Evolutionary conservation across 1,139 yeast species (phyloP), one percentile per base, ranked within the genome.

Genomic region (Suhomyces wounanorum): DNA sequence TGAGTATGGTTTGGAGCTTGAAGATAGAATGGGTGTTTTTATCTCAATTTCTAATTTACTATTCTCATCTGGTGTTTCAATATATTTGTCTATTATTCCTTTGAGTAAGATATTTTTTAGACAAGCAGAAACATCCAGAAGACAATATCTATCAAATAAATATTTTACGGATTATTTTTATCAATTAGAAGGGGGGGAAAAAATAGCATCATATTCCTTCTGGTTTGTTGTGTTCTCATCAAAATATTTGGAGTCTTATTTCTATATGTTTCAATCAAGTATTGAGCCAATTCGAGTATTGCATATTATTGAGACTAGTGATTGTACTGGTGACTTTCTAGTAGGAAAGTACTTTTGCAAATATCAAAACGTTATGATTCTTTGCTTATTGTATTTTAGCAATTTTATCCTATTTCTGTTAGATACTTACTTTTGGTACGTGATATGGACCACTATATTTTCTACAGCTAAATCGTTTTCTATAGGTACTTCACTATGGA

Each of bases 391-490:
- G 64, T 70, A 79, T 38, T 53, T 85, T 17, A 84, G 92, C 0
- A 94, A 89, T 64, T 72, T 89, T 67, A 77, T 87, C 1, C 71
- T 90, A 42, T 90, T 89, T 64, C 88, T 90, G 61, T 73, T 90
- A 52, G 97, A 90, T 61, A 89, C 96, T 0, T 90, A 90, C 59
- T 77, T 90, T 35, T 90, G 97, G 97, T 90, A 89, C 62, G 85
- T 89, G 55, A 82, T 90, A 44, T 85, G 90, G 76, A 89, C 86
- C 62, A 84, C 94, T 51, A 62, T 86, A 1, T 84, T 89, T 55
- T 89, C 96, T 1, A 80, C 88, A 25, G 73, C 80, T 2, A 66
- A 88, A 31, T 87, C 96, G 0, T 83, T 87, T 61, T 80, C 83
- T 8, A 72, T 83, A 48, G 96, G 96, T 0, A 85, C 87, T 3